Evolutionary conservation across 768 basidiomycete genomes (phyloP).

Genomic region (Agaricus sinodeliciosus): DNA sequence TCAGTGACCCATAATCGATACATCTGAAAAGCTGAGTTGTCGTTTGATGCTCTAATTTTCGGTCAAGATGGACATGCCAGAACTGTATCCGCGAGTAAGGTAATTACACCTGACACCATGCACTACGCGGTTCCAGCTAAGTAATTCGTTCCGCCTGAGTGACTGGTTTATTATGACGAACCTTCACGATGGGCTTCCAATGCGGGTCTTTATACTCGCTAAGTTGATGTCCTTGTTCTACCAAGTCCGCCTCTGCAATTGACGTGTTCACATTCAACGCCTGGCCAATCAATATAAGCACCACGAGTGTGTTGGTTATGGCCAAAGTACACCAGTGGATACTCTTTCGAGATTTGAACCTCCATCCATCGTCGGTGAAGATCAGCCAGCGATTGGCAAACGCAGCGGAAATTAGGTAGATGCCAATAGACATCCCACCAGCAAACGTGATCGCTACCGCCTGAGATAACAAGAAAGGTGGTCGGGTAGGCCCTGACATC

Average conservation of each 20-base stretch:
- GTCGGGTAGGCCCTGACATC: no score
- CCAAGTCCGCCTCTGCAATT: neutral
- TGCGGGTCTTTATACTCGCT: neutral
- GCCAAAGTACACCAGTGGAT: neutral
- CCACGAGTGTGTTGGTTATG: neutral
- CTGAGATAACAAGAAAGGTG: neutral
- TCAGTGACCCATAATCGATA: constrained; percentile 10
- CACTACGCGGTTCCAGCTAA: neutral
- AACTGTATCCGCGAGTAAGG: neutral
- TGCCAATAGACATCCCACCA: neutral
- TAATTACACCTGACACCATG: neutral
- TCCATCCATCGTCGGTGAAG: constrained; percentile 9
- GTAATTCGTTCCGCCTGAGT: neutral
- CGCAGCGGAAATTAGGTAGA: neutral
- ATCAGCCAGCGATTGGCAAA: constrained; percentile 3
- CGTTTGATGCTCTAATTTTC: neutral
- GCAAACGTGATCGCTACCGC: neutral
- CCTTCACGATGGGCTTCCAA: neutral
- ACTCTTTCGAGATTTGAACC: neutral
- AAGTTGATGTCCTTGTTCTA: neutral
- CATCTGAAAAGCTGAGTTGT: neutral
- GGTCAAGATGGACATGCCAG: neutral
- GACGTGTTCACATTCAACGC: neutral
- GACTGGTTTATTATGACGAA: neutral
- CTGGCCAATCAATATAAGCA: neutral